Evolutionary conservation across 1,139 yeast species (phyloP), one percentile per base, ranked within the genome.

Genomic region (Blastobotrys ciferrii): DNA sequence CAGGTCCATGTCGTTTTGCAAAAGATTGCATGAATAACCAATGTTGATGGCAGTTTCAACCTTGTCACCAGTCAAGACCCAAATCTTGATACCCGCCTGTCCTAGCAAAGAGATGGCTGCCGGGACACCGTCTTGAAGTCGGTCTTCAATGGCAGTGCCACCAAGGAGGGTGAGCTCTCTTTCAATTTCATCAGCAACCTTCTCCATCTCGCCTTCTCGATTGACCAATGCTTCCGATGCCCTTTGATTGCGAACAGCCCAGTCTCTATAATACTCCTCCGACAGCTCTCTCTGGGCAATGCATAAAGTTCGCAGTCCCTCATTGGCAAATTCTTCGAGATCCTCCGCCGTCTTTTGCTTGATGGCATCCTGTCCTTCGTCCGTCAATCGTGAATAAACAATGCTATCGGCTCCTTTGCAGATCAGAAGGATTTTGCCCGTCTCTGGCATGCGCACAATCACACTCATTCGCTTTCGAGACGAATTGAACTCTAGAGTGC

Each of bases 31-130:
- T 11, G 97, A 88, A 65, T 88, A 92, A 3, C 98, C 98, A 72
- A 92, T 92, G 64, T 92, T 92, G 63, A 92, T 92, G 7, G 98
- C 98, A 30, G 98, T 92, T 70, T 92, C 98, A 43, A 92, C 94
- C 70, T 91, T 87, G 69, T 92, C 98, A 68, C 98, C 98, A 14
- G 98, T 92, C 50, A 92, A 75, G 35, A 92, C 98, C 98, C 98
- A 92, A 48, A 92, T 73, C 67, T 92, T 92, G 58, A 92, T 86
- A 61, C 98, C 98, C 6, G 97, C 98, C 58, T 83, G 79, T 11
- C 85, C 87, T 50, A 92, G 76, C 42, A 86, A 70, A 9, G 89
- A 84, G 67, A 92, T 92, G 3, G 98, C 80, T 58, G 88, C 95
- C 1, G 98, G 98, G 14, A 92, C 98, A 64, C 98, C 98, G 53